These are phyloP conservation scores for Yamadazyma takamatsuzukensis DNA, from an alignment of 805 yeast genomes.

Conservation along the genomic window DNA sequence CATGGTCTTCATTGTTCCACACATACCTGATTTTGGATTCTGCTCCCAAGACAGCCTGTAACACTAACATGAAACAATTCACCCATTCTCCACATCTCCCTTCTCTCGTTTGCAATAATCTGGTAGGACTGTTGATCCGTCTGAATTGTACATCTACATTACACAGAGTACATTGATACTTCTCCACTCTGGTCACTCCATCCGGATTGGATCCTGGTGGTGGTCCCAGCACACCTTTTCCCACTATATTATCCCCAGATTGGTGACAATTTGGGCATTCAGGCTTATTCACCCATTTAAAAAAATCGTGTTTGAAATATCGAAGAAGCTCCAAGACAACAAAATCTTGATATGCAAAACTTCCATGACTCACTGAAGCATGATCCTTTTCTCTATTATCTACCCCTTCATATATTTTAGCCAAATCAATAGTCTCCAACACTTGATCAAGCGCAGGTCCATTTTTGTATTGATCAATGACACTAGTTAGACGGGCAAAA, in stretches of 20 bases:
- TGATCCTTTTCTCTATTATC: conserved; percentile 42
- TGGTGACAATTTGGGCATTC: conserved; percentile 50
- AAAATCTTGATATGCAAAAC: conserved; percentile 30
- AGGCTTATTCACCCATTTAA: conserved; percentile 78
- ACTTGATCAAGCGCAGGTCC: conserved; percentile 50
- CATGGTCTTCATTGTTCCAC: conserved; percentile 93
- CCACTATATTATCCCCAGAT: conserved; percentile 31
- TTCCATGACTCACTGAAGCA: conserved; percentile 1
- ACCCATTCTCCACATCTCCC: conserved; percentile 99
- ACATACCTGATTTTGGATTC: conserved; percentile 52
- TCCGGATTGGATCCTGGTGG: conserved; percentile 37
- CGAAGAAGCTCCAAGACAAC: conserved; percentile 30
- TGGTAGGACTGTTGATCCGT: conserved; percentile 66
- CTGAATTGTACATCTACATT: conserved; percentile 55
- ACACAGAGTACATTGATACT: conserved; percentile 60
- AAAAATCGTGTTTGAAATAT: conserved; percentile 70
- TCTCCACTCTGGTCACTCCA: conserved; percentile 57
- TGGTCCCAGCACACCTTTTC: conserved; percentile 27
- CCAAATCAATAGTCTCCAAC: conserved; percentile 60
- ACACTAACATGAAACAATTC: conserved; percentile 68
- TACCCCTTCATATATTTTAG: conserved; percentile 54
- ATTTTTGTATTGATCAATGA: conserved; percentile 11
- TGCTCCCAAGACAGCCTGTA: conserved; percentile 57
- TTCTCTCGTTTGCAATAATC: conserved; percentile 53
- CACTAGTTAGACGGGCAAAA: background rate